Evolutionary conservation across 345 rosid genomes (phyloP).

Genomic region (Eucalyptus curtisii): DNA sequence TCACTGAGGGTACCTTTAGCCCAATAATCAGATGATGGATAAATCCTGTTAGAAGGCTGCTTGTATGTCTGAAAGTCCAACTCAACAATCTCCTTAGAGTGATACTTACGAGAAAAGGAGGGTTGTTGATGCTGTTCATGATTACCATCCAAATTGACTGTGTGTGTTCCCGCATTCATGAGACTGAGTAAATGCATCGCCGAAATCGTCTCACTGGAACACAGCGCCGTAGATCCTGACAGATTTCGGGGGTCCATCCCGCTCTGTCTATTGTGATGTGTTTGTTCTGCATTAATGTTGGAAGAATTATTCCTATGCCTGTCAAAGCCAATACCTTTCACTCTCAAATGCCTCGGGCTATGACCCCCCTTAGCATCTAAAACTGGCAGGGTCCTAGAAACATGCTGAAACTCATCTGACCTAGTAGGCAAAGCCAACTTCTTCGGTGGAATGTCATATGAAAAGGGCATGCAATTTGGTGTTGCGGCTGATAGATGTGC

Average conservation of each 20-base stretch:
- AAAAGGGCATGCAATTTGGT: constrained; percentile 26
- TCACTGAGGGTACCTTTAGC: background rate
- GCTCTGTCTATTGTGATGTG: background rate
- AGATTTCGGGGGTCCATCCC: background rate
- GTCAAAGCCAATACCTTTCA: background rate
- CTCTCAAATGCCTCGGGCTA: background rate
- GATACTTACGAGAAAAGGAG: background rate
- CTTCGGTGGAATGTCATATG: constrained; percentile 18
- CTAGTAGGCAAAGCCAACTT: constrained; percentile 12
- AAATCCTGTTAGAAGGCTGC: background rate
- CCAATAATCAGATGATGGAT: background rate
- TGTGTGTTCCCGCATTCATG: background rate
- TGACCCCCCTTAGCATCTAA: background rate
- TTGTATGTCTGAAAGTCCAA: background rate
- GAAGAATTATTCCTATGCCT: background rate
- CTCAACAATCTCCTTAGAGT: background rate
- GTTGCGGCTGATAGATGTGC: constrained; percentile 27
- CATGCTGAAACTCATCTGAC: constrained; percentile 4
- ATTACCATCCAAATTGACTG: background rate
- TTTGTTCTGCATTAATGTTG: background rate
- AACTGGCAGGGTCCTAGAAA: constrained; percentile 1
- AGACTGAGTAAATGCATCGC: background rate
- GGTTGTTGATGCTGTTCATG: background rate
- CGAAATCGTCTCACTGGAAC: background rate
- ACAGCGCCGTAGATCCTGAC: background rate